Evolutionary conservation across 345 rosid genomes (phyloP).

Genomic region (Pseudoturritis turrita): DNA sequence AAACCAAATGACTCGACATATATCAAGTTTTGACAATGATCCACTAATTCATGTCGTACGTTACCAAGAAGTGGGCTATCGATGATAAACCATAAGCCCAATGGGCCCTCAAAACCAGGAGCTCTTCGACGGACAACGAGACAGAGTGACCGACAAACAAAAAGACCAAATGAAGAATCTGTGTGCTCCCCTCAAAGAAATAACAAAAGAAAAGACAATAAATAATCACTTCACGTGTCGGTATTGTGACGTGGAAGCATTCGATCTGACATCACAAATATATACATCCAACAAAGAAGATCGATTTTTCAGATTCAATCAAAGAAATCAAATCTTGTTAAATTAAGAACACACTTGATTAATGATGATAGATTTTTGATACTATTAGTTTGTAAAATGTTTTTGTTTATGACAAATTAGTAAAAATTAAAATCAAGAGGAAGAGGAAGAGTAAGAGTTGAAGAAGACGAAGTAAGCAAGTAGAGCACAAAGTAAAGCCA

Average conservation of each 20-base stretch:
- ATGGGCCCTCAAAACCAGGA: not conserved
- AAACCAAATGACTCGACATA: not conserved
- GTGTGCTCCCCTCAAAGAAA: constrained; percentile 4
- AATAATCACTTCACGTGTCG: constrained; percentile 24
- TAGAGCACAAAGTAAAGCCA: constrained; percentile 74
- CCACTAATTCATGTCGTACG: too few relatives aligned
- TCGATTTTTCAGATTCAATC: constrained; percentile 5
- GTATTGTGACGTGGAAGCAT: constrained; percentile 20
- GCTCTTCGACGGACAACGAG: not conserved
- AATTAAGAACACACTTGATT: not conserved
- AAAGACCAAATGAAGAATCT: constrained; percentile 21
- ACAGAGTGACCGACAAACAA: constrained; percentile 19
- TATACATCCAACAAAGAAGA: constrained; percentile 14
- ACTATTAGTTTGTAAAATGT: constrained; percentile 4
- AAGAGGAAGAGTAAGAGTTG: constrained; percentile 19
- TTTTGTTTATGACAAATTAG: not conserved
- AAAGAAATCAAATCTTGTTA: not conserved
- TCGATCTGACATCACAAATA: constrained; percentile 19
- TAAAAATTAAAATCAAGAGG: constrained; percentile 8
- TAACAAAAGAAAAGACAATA: not conserved
- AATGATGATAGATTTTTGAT: not conserved
- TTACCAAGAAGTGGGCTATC: not conserved
- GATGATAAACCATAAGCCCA: not conserved
- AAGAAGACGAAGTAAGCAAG: constrained; percentile 64
- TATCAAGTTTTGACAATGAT: not conserved